Evolutionary conservation across 345 rosid species (phyloP).

Genomic region (Alliaria petiolata): DNA sequence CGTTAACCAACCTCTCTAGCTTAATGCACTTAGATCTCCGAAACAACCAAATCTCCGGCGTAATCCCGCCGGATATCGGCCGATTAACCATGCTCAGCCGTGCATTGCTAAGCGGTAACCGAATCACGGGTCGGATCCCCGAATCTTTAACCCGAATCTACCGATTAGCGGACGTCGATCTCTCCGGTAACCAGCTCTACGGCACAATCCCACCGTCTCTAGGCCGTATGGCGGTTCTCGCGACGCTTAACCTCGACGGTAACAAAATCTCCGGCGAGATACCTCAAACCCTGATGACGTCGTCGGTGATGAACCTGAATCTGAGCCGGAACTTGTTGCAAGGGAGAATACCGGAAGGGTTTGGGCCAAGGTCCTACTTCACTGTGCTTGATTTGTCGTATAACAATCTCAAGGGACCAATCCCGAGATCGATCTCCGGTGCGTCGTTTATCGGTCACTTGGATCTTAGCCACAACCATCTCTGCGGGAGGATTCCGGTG

Average conservation of each 20-base stretch:
- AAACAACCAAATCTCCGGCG: constrained; percentile 57
- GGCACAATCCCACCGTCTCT: constrained; percentile 60
- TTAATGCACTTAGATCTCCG: constrained; percentile 87
- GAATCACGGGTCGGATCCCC: constrained; percentile 55
- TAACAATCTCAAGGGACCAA: constrained; percentile 55
- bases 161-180: constrained; percentile 80
- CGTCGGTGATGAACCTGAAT: constrained; percentile 56
- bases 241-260: constrained; percentile 73
- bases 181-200: constrained; percentile 57
- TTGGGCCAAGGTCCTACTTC: constrained; percentile 71
- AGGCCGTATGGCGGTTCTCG: constrained; percentile 79
- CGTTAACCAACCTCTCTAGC: constrained; percentile 55
- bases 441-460: constrained; percentile 77
- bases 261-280: constrained; percentile 60
- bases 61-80: constrained; percentile 53
- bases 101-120: constrained; percentile 64
- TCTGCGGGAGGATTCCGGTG: constrained; percentile 70
- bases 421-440: constrained; percentile 50
- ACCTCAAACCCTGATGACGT: constrained; percentile 53
- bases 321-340: constrained; percentile 55
- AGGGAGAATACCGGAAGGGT: constrained; percentile 66
- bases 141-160: constrained; percentile 55
- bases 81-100: constrained; percentile 69
- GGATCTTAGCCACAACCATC: constrained; percentile 86
- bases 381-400: constrained; percentile 64